Evolutionary conservation across 257 asterid species (phyloP), one percentile per base, ranked within the genome.

Genomic region (Solanum virginianum): DNA sequence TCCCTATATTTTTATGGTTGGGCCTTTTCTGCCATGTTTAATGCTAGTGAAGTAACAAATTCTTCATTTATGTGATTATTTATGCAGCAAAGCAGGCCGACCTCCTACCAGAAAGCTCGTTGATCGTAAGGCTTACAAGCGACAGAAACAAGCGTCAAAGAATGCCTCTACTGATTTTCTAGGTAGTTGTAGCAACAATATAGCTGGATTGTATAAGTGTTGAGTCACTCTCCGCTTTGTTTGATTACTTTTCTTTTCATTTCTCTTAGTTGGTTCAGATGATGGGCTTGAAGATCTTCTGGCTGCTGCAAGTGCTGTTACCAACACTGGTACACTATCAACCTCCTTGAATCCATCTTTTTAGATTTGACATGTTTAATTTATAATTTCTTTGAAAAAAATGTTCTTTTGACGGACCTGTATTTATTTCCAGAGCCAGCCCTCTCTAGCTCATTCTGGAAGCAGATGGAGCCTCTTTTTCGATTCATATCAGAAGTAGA

Each of bases 261-360:
- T 80, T 80, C 85, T 63, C 63, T 80, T 88, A 91, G 96, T 92
- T 91, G 93, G 97, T 83, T 91, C 94, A 65, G 97, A 92, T 90
- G 94, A 92, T 91, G 99, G 98, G 82, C 96, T 90, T 83, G 98
- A 95, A 83, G 98, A 92, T 90, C 98, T 94, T 81, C 88, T 93
- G 91, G 94, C 97, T 90, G 98, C 99, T 59, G 92, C 97, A 87
- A 92, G 92, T 89, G 94, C 97, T 85, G 97, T 92, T 87, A 88
- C 93, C 66, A 89, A 92, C 86, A 87, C 93, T 62, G 97, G 99
- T 95, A 93, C 86, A 53, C 39, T n/a, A 69, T 47, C 66, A 65
- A 83, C 22, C 36, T 82, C 84, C 84, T 82, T 68, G 1, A 49
- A 13, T 49, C 53, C 55, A 36, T 83, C 18, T 49, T 49, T 32